These are phyloP conservation scores for Calvatia gigantea DNA, from an alignment of 768 basidiomycete species.

Conservation along the genomic window DNA sequence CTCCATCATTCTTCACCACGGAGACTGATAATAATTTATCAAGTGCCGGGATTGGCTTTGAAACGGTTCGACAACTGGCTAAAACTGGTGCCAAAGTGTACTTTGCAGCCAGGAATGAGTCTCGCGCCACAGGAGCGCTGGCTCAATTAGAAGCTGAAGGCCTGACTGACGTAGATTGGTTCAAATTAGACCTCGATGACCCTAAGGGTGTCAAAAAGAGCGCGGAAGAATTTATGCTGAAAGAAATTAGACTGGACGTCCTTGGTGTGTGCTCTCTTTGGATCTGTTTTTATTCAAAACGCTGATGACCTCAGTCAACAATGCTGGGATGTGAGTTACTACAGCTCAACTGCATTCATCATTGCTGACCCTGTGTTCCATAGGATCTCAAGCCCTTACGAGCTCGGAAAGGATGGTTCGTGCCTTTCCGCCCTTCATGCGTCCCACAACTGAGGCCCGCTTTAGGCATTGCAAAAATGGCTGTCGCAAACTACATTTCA, in stretches of 20 bases:
- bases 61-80: not conserved
- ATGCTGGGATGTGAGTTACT: slow-evolving; percentile 43
- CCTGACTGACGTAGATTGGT: slow-evolving; percentile 41
- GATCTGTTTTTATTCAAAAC: not conserved
- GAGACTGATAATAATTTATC: not conserved
- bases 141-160: slow-evolving; percentile 31
- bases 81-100: slow-evolving; percentile 32
- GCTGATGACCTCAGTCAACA: slow-evolving; percentile 40
- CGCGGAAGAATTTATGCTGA: slow-evolving; percentile 44
- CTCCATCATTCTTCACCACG: not conserved
- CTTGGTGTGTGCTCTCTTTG: slow-evolving; percentile 31
- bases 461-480: slow-evolving; percentile 13
- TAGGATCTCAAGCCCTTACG: not conserved
- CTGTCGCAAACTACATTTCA: slow-evolving; percentile 16
- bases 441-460: slow-evolving; percentile 17
- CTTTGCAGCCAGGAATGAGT: slow-evolving; percentile 46
- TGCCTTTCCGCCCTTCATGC: not conserved
- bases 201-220: slow-evolving; percentile 39
- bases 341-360: not conserved
- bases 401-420: not conserved
- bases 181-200: slow-evolving; percentile 49
- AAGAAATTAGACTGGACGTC: slow-evolving; percentile 51
- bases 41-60: slow-evolving; percentile 7
- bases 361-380: not conserved
- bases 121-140: slow-evolving; percentile 44